Base-by-base conservation (phyloP, 192 early-diverging fungal species). In the Spinellus fusiger region DNA sequence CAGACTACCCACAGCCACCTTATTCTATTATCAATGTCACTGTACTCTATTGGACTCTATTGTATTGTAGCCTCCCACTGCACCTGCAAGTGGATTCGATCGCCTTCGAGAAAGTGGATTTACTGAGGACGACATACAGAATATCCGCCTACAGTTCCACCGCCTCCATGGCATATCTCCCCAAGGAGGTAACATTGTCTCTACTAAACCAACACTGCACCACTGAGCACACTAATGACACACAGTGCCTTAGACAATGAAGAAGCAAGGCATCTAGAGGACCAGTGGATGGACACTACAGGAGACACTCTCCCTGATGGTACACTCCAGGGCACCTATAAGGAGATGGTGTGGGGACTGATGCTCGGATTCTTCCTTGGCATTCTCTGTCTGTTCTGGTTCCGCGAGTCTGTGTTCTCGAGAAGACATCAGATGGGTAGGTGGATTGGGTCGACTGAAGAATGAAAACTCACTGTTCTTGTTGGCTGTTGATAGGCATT, bases 251-350 rank as follows among this genome's bases (percentile, higher is more conserved):
- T 44, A 71, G 69, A 71, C 34, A 65, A 38, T 13, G 72, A 77
- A n/a, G 62, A 77, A 46, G 68, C 73, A 33, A 48, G 72, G 26
- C 55, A 66, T 27, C 29, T 83, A 10, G 80, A 83, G 38, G 80
- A 83, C 33, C 74, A 80, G 23, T 83, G 80, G 80, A 83, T 83
- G 61, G 80, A 83, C 4, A 75, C 80, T 62, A 73, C 76, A 4
- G 65, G 66, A 15, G 76, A 77, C 23, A 78, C 78, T 2, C 66
- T 78, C 35, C 76, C 77, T 15, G 80, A 83, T 57, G 80, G 78
- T 61, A 69, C 66, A 9, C 32, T 69, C 28, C 59, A 77, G 26
- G 76, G 77, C 0, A 80, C 75, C 25, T 83, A 83, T 33, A 71
- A 71, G 22, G 79, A 83, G 61, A 78, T 83, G 70, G 66, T 83